phyloP scores from a whole-genome alignment of 2,329 filamentous ascomycete genomes.

The Beauveria sp. region DNA sequence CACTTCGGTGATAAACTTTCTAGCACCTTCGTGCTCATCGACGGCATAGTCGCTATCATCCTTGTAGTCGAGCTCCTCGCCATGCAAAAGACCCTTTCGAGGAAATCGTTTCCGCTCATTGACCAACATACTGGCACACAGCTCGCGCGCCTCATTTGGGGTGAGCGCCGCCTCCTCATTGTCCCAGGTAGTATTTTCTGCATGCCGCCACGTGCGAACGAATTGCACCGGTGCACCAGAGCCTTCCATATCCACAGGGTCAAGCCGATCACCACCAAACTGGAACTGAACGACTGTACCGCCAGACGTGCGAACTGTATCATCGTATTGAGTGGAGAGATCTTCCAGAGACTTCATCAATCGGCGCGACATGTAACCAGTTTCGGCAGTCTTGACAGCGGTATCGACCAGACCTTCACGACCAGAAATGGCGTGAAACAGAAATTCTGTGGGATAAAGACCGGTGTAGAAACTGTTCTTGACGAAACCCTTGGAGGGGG shows the following conservation, averaged over 20 bases:
- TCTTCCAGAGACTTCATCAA: constrained; percentile 98
- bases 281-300: constrained; percentile 92
- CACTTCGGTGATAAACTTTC: constrained; percentile 74
- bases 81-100: constrained; percentile 52
- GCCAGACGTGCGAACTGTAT: constrained; percentile 86
- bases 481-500: constrained; percentile 95
- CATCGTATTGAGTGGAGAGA: constrained; percentile 85
- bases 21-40: constrained; percentile 73
- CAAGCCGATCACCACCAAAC: constrained; percentile 90
- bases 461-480: constrained; percentile 96
- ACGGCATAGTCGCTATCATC: constrained; percentile 62
- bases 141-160: constrained; percentile 62
- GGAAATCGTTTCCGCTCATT: constrained; percentile 58
- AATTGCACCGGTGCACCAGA: constrained; percentile 89
- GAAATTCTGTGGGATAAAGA: constrained; percentile 81
- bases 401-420: constrained; percentile 98
- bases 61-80: constrained; percentile 57
- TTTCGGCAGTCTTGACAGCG: constrained; percentile 97
- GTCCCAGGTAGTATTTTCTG: constrained; percentile 67
- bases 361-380: constrained; percentile 96
- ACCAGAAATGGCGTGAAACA: constrained; percentile 97
- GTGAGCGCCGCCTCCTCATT: constrained; percentile 67
- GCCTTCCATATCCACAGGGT: constrained; percentile 97
- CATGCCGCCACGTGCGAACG: constrained; percentile 80
- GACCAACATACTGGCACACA: constrained; percentile 62